A percentile compares a stretch with the other conserved stretches of the same genome.
phyloP scores from a whole-genome alignment of 2,329 filamentous ascomycete genomes.

The Verticillium isaacii region DNA sequence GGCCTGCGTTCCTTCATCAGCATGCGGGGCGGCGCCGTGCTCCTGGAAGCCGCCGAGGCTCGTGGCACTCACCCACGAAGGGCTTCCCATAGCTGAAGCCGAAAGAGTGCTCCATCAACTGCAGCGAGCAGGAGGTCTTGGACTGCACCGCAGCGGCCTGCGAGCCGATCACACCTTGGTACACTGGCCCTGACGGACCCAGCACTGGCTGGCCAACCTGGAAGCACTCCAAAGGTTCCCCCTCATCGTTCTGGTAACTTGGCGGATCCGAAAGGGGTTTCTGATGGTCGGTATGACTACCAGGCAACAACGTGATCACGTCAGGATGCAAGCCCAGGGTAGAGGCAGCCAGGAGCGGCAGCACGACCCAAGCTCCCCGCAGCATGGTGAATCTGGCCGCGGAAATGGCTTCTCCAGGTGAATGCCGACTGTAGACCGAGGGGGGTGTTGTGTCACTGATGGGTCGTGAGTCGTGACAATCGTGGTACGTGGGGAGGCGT shows the following conservation, averaged over 20 bases:
- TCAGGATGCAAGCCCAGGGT: not conserved
- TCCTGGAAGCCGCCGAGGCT: not conserved
- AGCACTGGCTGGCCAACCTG: constrained; percentile 65
- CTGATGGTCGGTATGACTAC: not conserved
- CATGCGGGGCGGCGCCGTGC: not conserved
- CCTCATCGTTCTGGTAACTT: not conserved
- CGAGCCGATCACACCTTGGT: constrained; percentile 1
- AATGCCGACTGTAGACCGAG: not conserved
- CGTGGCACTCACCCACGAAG: constrained; percentile 55
- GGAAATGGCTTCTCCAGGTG: not conserved
- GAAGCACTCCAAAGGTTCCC: constrained; percentile 51
- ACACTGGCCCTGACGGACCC: constrained; percentile 34
- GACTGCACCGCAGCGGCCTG: constrained; percentile 15
- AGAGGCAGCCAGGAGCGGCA: not conserved
- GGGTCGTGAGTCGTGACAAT: not conserved
- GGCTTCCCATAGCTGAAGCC: constrained; percentile 68
- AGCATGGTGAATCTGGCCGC: not conserved
- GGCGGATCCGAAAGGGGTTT: not conserved
- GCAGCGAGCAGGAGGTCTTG: constrained; percentile 39
- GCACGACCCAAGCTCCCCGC: not conserved
- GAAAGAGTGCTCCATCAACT: constrained; percentile 69
- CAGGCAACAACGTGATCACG: not conserved
- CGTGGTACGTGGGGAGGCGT: not conserved
- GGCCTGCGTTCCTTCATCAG: constrained; percentile 32
- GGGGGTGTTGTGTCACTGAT: not conserved